Conservation (phyloP, 2,329 filamentous ascomycete species). For the Claviceps arundinis region DNA sequence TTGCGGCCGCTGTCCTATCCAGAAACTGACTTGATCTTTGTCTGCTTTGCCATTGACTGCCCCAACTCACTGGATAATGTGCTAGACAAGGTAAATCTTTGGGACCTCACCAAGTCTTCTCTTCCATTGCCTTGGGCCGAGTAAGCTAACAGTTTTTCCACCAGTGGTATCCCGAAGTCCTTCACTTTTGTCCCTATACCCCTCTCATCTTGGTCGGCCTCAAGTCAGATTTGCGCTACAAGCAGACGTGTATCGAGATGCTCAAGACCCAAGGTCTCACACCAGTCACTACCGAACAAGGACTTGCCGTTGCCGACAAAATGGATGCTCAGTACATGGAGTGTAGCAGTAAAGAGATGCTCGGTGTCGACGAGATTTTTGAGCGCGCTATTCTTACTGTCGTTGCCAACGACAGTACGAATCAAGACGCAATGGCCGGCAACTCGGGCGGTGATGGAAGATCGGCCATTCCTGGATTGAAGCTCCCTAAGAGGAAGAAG, state of each 20-base stretch:
- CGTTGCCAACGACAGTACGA: slow-evolving; percentile 65
- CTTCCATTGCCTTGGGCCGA: neutral
- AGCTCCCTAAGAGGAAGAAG: slow-evolving; percentile 62
- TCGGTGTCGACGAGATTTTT: slow-evolving; percentile 92
- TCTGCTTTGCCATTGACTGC: slow-evolving; percentile 98
- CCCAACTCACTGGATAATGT: slow-evolving; percentile 97
- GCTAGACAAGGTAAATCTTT: slow-evolving; percentile 72
- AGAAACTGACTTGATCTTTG: slow-evolving; percentile 93
- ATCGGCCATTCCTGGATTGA: slow-evolving; percentile 28
- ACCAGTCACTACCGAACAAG: slow-evolving; percentile 85
- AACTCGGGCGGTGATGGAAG: slow-evolving; percentile 25
- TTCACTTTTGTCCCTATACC: slow-evolving; percentile 97
- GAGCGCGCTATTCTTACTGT: slow-evolving; percentile 81
- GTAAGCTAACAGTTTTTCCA: slow-evolving; percentile 1
- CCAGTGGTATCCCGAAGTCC: slow-evolving; percentile 97
- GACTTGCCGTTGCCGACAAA: slow-evolving; percentile 72
- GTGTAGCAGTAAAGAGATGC: slow-evolving; percentile 96
- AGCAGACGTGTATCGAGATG: slow-evolving; percentile 94
- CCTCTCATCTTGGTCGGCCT: slow-evolving; percentile 90
- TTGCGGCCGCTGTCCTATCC: slow-evolving; percentile 92
- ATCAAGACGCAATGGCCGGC: slow-evolving; percentile 36
- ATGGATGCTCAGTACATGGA: slow-evolving; percentile 97
- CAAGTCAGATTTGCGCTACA: slow-evolving; percentile 91
- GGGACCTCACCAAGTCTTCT: neutral
- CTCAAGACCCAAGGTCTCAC: slow-evolving; percentile 96